Percentiles rank a stretch among this genome's conserved stretches.
These are phyloP conservation scores for Macrolepiota fuliginosa DNA, from an alignment of 768 basidiomycete species.

Conservation along the genomic window DNA sequence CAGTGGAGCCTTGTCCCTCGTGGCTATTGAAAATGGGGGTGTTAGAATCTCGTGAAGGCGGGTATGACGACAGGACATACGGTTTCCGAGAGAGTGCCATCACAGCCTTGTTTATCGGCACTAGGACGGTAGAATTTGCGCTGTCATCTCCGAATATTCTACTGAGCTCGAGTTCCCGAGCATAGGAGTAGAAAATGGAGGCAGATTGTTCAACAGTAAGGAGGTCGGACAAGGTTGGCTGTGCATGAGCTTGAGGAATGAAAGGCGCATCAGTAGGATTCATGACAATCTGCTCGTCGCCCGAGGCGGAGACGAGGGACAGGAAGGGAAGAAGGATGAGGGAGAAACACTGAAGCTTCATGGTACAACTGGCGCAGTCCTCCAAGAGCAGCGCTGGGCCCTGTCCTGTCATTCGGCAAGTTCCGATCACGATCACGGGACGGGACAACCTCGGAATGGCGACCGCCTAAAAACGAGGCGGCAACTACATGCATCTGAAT, in stretches of 20 bases:
- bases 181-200: constrained; percentile 85
- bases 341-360: constrained; percentile 31
- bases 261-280: constrained; percentile 14
- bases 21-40: constrained; percentile 42
- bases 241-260: constrained; percentile 35
- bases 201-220: constrained; percentile 73
- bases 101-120: constrained; percentile 86
- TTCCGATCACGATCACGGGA: neutral
- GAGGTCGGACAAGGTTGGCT: constrained; percentile 69
- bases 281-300: constrained; percentile 35
- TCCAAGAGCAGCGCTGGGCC: neutral
- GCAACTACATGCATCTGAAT: no score
- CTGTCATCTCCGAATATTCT: constrained; percentile 38
- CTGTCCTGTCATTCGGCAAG: neutral
- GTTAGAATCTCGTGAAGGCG: neutral
- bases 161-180: constrained; percentile 68
- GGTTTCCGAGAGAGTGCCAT: constrained; percentile 81
- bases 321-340: constrained; percentile 29
- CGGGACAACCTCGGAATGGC: no score
- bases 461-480: no score
- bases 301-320: constrained; percentile 25
- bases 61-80: constrained; percentile 43
- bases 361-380: constrained; percentile 17
- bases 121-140: constrained; percentile 60
- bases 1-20: constrained; percentile 40